Base-by-base conservation (phyloP, 2,329 filamentous ascomycete genomes). In the Colletotrichum orbiculare region DNA sequence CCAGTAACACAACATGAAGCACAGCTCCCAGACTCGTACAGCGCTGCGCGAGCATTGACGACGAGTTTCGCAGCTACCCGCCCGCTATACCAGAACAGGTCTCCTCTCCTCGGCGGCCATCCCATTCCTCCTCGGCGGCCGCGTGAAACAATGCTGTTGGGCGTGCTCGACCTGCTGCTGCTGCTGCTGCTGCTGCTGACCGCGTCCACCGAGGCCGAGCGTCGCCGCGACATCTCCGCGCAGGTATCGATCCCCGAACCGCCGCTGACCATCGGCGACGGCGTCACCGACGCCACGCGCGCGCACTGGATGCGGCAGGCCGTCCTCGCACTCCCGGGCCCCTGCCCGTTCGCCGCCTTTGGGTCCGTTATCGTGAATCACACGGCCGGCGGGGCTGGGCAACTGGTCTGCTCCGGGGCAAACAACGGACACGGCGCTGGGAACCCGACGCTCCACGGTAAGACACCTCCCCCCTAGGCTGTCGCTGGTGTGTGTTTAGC, bases 361-460 rank as follows among this genome's bases (percentile, higher is more conserved):
- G 84, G 83, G 3, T 78, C 81, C 12, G 84, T 81, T 25, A 80
- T 87, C 60, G 85, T 87, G 12, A 87, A 87, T 69, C 85, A 87
- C 69, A 86, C 83, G 0, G 71, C 67, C 6, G 68, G 67, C 25
- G 77, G 76, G 0, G 70, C 79, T 0, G 83, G 83, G 2, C 74
- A 82, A 25, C 71, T 84, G 3, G 73, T 87, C 12, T 87, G 84
- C 72, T 80, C 80, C 12, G 83, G 83, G 8, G 81, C 79, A 15
- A 87, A 87, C 69, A 72, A 74, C 34, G 81, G 78, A 55, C 68
- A 69, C 6, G 64, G 69, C 37, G 79, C 76, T 2, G 84, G 84
- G 1, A 85, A 87, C 70, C 85, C 85, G 1, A 82, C 77, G 1
- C 71, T 84, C n/a, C 85, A 87, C 69, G 84, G 82, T 81, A 74